phyloP scores from a whole-genome alignment of 1,139 yeast species.

The Protomyces inundatus region DNA sequence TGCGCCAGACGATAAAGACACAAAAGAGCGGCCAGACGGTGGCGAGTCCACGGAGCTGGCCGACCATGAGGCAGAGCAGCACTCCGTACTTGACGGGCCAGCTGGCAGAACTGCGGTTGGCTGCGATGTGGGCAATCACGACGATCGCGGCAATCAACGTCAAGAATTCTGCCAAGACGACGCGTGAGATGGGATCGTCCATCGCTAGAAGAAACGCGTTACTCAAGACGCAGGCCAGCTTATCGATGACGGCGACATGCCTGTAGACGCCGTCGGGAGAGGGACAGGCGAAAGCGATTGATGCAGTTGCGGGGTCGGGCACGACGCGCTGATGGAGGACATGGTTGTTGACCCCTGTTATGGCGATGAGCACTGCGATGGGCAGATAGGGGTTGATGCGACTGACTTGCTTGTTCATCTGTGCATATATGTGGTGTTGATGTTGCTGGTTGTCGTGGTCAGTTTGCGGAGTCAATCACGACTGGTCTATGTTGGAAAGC shows the following conservation, averaged over 20 bases:
- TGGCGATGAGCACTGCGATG: conserved; percentile 9
- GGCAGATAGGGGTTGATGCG: conserved; percentile 15
- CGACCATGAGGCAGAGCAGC: not conserved
- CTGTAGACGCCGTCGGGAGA: not conserved
- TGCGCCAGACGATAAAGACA: conserved; percentile 4
- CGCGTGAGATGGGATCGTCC: not conserved
- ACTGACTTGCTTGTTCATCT: conserved; percentile 9
- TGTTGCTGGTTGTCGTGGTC: not conserved
- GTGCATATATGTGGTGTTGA: not conserved
- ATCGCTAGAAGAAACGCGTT: conserved; percentile 4
- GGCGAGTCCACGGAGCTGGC: conserved; percentile 9
- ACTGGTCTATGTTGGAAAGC: too few species aligned
- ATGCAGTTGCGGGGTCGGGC: not conserved
- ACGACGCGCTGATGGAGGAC: conserved; percentile 8
- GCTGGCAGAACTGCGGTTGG: conserved; percentile 15
- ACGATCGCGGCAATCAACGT: conserved; percentile 1
- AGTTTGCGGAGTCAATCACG: not conserved
- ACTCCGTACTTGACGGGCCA: conserved; percentile 13
- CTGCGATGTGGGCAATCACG: conserved; percentile 10
- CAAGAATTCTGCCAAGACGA: conserved; percentile 3
- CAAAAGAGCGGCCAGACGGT: conserved; percentile 7
- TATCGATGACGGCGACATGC: not conserved
- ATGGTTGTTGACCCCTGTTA: conserved; percentile 8
- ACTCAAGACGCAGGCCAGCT: not conserved
- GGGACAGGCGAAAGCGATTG: not conserved